Base-by-base conservation (phyloP, 2,329 filamentous ascomycete species). In the Thielaviopsis ethacetica region DNA sequence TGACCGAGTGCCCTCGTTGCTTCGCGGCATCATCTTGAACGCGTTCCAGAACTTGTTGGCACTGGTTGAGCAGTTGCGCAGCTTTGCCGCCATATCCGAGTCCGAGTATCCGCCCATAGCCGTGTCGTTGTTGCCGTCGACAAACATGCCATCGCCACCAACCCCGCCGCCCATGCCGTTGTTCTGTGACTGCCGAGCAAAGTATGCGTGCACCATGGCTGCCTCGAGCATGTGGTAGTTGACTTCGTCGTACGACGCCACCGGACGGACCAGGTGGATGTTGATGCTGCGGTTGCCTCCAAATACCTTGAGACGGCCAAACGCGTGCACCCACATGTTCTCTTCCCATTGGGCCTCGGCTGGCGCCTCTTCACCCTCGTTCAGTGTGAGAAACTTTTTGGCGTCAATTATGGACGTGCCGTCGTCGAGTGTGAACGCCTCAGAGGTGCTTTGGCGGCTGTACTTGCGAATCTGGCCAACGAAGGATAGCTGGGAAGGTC, bases 381-480 rank as follows among this genome's bases (percentile, higher is more conserved):
- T 70, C 67, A 71, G 70, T 5, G 71, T 69, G 15, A 63, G 56
- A 21, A 61, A 95, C 70, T 86, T 84, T 75, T 93, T 94, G 64
- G 89, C 91, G 71, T 98, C 94, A 66, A 96, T 85, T 62, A 84
- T 78, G 62, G 89, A 91, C 1, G 94, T 98, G 69, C 93, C 93
- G 71, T 98, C 93, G 72, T 98, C 93, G 66, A 98, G 76, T 67
- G 85, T 87, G 78, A 94, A 95, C 53, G 88, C 95, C 65, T 90
- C 83, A 73, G 95, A 94, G 64, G 91, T 96, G 49, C 85, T 81
- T 73, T 95, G 89, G n/a, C 81, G 79, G 68, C 82, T 86, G 71
- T 96, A 83, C 72, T 84, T 84, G 69, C 90, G 88, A 66, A 98
- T 84, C 76, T 96, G 91, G 57, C 88, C 93, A 62, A 98, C 82